phyloP scores from a whole-genome alignment of 192 early-diverging fungal species.

The Diversispora eburnea region DNA sequence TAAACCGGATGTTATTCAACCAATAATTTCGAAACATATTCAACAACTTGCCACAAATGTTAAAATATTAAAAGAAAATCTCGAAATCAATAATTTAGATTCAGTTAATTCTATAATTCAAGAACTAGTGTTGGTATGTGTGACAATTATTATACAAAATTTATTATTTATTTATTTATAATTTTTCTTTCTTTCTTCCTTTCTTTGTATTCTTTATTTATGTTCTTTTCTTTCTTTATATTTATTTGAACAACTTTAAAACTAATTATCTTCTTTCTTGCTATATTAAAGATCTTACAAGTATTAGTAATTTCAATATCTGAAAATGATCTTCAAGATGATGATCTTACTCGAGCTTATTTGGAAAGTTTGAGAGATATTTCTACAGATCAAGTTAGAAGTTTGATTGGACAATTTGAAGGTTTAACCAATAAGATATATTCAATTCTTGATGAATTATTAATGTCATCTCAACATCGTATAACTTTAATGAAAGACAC shows the following conservation, averaged over 20 bases:
- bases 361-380: slow-evolving; percentile 23
- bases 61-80: slow-evolving; percentile 18
- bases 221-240: background rate
- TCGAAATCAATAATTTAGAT: slow-evolving; percentile 12
- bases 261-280: background rate
- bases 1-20: slow-evolving; percentile 23
- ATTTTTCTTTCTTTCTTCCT: too few relatives aligned
- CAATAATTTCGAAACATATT: slow-evolving; percentile 24
- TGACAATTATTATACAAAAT: too few relatives aligned
- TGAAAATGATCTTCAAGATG: slow-evolving; percentile 2
- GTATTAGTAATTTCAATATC: slow-evolving; percentile 19
- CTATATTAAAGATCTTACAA: slow-evolving; percentile 3
- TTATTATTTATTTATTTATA: too few relatives aligned
- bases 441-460: background rate
- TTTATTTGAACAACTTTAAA: background rate
- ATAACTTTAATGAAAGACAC: background rate
- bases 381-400: slow-evolving; percentile 4
- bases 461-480: background rate
- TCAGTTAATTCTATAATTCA: background rate
- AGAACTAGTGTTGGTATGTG: slow-evolving; percentile 17
- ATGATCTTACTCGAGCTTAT: slow-evolving; percentile 21
- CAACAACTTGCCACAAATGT: slow-evolving; percentile 24
- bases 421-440: slow-evolving; percentile 4
- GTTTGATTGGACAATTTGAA: slow-evolving; percentile 3
- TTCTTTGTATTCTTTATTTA: background rate